Percentiles rank a stretch among this genome's conserved stretches.
Conservation (phyloP, 169 alveolate genomes). For the Cystoisospora suis region DNA sequence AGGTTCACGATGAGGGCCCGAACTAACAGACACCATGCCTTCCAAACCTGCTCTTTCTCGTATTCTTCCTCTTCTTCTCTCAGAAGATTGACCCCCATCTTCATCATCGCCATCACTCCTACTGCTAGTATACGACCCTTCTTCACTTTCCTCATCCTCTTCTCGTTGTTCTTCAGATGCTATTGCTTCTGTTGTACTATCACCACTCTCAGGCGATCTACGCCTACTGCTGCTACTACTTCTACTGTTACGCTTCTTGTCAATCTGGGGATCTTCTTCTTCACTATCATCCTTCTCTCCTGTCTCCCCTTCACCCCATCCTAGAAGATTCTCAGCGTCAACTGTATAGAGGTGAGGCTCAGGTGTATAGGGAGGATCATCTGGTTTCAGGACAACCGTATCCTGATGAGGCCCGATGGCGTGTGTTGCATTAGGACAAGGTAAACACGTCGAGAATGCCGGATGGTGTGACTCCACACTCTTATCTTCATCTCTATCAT, state of each 20-base stretch:
- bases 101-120: too few relatives aligned
- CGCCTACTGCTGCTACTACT: neutral
- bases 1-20: too few relatives aligned
- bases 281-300: neutral
- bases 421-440: conserved; percentile 86
- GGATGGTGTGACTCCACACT: conserved; percentile 66
- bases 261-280: neutral
- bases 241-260: neutral
- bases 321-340: neutral
- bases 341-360: conserved; percentile 46
- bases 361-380: conserved; percentile 22
- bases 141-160: too few relatives aligned
- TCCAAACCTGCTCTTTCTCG: too few relatives aligned
- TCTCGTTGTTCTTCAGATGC: too few relatives aligned
- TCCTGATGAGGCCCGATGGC: conserved; percentile 89
- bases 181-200: too few relatives aligned
- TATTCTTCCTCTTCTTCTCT: too few relatives aligned
- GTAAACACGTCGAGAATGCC: conserved; percentile 72
- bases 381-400: conserved; percentile 79
- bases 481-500: too few relatives aligned
- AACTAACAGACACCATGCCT: too few relatives aligned
- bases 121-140: too few relatives aligned
- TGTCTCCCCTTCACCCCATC: neutral
- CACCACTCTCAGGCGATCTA: too few relatives aligned
- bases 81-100: too few relatives aligned